Base-by-base conservation (phyloP, 441 rosid genomes). In the Populus hybrid region DNA sequence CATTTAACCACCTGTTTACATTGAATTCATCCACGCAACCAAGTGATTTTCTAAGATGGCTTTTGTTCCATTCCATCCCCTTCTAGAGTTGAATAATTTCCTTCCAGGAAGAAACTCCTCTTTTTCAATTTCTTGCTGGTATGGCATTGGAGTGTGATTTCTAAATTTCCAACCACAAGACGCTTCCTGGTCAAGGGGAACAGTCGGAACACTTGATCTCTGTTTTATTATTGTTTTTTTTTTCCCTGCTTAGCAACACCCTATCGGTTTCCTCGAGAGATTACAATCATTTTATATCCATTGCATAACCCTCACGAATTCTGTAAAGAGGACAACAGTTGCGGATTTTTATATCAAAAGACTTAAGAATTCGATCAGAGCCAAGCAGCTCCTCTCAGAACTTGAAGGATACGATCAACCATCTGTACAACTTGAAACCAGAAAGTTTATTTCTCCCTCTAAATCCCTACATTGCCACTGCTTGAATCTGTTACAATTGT, bases 401-500 rank as follows among this genome's bases (percentile, higher is more conserved):
- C 74, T 78, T 77, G 73, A 76, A 70, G 64, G 11, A 14, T 26
- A 26, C 28, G 28, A 26, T 26, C 0, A 79, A 69, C 75, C 79
- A 46, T 79, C 86, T 87, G 81, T 85, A 87, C 86, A 82, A 57
- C 73, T 80, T 40, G 77, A 72, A 71, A 78, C 67, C 70, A 34
- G 74, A 21, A 23, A 23, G 21, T 75, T 79, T 76, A 19, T 72
- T 84, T 65, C 75, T 73, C 59, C 79, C 80, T 64, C 81, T 80
- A 87, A 73, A 82, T 83, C 78, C 90, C 88, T 76, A 87, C 73
- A 42, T 77, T 86, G 68, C 80, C 83, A 72, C 88, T 85, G 82
- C 90, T 83, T 19, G 91, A 86, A 84, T 88, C 89, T 88, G 76
- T 83, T 68, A 86, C 79, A 81, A 91, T 87, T 23, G 88, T 89